Percentiles rank a stretch among this genome's conserved stretches.
These are phyloP conservation scores for Spencermartinsiella europaea DNA, from an alignment of 805 yeast genomes.

Conservation along the genomic window DNA sequence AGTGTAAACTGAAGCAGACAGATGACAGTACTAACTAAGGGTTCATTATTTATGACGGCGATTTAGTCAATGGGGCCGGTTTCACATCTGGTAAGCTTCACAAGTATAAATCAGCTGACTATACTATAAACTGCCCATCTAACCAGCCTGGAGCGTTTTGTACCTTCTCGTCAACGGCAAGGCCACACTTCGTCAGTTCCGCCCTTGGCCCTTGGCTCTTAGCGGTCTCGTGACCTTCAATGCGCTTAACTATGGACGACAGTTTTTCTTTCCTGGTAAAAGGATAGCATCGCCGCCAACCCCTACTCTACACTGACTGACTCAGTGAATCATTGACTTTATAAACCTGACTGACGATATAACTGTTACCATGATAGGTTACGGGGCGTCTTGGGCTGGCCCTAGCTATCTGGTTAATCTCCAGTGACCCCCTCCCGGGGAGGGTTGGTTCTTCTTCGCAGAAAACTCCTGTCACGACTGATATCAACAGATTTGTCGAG, in stretches of 20 bases:
- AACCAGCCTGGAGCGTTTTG: constrained; percentile 72
- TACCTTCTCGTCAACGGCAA: constrained; percentile 66
- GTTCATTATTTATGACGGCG: constrained; percentile 67
- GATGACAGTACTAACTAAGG: constrained; percentile 18
- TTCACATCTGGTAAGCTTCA: constrained; percentile 37
- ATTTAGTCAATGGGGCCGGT: constrained; percentile 73
- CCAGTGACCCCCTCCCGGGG: no score
- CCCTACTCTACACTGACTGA: no score
- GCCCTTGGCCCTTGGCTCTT: constrained; percentile 53
- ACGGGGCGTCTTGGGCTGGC: no score
- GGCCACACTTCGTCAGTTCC: constrained; percentile 39
- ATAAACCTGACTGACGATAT: no score
- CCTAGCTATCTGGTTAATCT: no score
- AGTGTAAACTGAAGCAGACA: neutral
- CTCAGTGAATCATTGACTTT: no score
- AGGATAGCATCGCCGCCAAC: no score
- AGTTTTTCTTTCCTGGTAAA: constrained; percentile 48
- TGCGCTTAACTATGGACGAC: constrained; percentile 61
- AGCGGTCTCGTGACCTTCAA: constrained; percentile 56
- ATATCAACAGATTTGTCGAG: no score
- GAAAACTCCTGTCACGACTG: no score
- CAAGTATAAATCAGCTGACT: neutral
- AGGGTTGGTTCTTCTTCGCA: no score
- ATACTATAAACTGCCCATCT: neutral
- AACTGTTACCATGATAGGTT: no score